A percentile compares a stretch with the other conserved stretches of the same genome.
These are phyloP conservation scores for Penicillium capsulatum DNA, from an alignment of 2,329 filamentous ascomycete genomes.

Conservation along the genomic window DNA sequence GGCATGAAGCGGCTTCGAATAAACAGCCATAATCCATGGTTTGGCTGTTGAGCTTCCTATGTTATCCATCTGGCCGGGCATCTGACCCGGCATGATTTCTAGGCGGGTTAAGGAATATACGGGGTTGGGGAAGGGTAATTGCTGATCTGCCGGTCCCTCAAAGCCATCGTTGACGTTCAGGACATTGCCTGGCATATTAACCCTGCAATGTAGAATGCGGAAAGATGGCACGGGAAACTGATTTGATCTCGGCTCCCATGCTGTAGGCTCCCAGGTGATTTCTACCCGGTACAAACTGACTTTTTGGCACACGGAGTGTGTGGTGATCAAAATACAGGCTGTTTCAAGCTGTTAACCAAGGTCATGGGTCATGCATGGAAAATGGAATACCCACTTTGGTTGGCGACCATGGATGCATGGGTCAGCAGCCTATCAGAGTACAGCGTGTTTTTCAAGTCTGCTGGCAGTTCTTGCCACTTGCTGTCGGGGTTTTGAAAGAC, in stretches of 20 bases:
- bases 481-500: slow-evolving; percentile 71
- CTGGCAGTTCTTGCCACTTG: slow-evolving; percentile 65
- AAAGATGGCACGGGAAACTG: slow-evolving; percentile 37
- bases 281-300: slow-evolving; percentile 69
- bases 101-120: slow-evolving; percentile 66
- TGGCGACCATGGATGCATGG: slow-evolving; percentile 70
- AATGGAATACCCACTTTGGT: slow-evolving; percentile 56
- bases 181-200: slow-evolving; percentile 33
- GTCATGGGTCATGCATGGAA: slow-evolving; percentile 7
- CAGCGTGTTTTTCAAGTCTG: slow-evolving; percentile 70
- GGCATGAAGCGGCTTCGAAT: slow-evolving; percentile 56
- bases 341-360: slow-evolving; percentile 7
- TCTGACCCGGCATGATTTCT: slow-evolving; percentile 64
- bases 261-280: slow-evolving; percentile 67
- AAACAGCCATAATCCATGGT: slow-evolving; percentile 67
- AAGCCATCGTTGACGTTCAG: slow-evolving; percentile 23
- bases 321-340: slow-evolving; percentile 36
- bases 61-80: slow-evolving; percentile 62
- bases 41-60: slow-evolving; percentile 51
- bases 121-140: slow-evolving; percentile 26
- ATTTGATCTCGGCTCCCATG: slow-evolving; percentile 46
- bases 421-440: slow-evolving; percentile 72
- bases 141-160: slow-evolving; percentile 23
- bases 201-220: slow-evolving; percentile 36
- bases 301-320: slow-evolving; percentile 58